Conservation (phyloP, 2,329 filamentous ascomycete genomes). For the Chaetothyriales sp. region DNA sequence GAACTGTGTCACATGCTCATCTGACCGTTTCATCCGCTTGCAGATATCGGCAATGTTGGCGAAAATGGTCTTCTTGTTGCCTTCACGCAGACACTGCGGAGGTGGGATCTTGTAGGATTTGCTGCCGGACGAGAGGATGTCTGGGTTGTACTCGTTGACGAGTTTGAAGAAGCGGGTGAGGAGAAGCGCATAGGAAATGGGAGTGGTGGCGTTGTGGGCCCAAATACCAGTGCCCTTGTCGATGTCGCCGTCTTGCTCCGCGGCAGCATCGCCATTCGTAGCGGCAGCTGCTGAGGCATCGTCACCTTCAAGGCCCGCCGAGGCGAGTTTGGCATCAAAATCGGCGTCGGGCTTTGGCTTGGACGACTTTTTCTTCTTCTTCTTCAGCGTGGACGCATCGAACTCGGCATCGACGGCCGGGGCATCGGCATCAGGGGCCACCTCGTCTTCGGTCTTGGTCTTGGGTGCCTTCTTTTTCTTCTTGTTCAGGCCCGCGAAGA, state of each 20-base stretch:
- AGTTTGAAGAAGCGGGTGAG: slow-evolving; percentile 88
- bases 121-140: slow-evolving; percentile 72
- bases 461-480: slow-evolving; percentile 49
- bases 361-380: slow-evolving; percentile 75
- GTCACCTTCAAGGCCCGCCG: slow-evolving; percentile 44
- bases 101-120: slow-evolving; percentile 99
- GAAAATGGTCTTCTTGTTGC: slow-evolving; percentile 99
- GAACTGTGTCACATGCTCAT: slow-evolving; percentile 95
- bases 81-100: slow-evolving; percentile 96
- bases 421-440: slow-evolving; percentile 31
- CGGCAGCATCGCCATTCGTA: slow-evolving; percentile 40
- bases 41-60: slow-evolving; percentile 98
- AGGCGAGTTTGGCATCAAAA: slow-evolving; percentile 51
- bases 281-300: slow-evolving; percentile 24
- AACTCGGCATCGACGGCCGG: slow-evolving; percentile 48
- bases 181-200: slow-evolving; percentile 72
- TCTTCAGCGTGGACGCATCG: slow-evolving; percentile 52
- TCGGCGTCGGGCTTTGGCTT: slow-evolving; percentile 46
- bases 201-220: slow-evolving; percentile 61
- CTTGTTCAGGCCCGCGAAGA: slow-evolving; percentile 56
- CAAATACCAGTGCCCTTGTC: slow-evolving; percentile 81
- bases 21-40: slow-evolving; percentile 97
- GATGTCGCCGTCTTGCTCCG: slow-evolving; percentile 55
- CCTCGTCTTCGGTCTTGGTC: slow-evolving; percentile 41
- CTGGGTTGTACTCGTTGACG: slow-evolving; percentile 89